These are phyloP conservation scores for Penicillium sp. DNA, from an alignment of 2,329 filamentous ascomycete genomes.

Conservation along the genomic window DNA sequence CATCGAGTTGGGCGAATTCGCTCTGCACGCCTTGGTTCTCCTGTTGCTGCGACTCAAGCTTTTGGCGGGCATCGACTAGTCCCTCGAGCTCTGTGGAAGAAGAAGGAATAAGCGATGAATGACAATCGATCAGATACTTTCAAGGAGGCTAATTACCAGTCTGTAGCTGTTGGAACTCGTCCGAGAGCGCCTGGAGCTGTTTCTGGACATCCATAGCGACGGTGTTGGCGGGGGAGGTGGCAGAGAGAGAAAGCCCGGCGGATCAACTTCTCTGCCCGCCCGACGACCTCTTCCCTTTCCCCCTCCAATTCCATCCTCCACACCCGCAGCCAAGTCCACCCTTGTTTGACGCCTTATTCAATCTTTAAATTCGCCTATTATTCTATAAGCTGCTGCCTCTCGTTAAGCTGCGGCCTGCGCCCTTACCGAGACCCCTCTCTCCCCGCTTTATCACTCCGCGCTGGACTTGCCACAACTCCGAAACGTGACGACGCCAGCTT, in stretches of 20 bases:
- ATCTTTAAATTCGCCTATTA: constrained; percentile 3
- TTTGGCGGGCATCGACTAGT: constrained; percentile 79
- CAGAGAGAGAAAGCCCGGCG: constrained; percentile 32
- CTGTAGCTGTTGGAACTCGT: constrained; percentile 86
- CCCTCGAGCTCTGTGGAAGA: constrained; percentile 73
- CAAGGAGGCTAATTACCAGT: constrained; percentile 59
- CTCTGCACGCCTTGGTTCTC: constrained; percentile 89
- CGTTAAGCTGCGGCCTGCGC: constrained; percentile 16
- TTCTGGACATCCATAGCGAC: constrained; percentile 65
- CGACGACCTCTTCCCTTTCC: constrained; percentile 23
- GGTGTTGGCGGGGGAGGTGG: constrained; percentile 27
- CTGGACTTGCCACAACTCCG: constrained; percentile 21
- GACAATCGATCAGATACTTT: background rate
- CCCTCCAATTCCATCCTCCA: constrained; percentile 21
- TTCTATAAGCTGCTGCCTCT: constrained; percentile 2
- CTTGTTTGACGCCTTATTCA: constrained; percentile 5
- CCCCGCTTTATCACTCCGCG: constrained; percentile 29
- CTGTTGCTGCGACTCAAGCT: constrained; percentile 87
- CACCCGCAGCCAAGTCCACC: constrained; percentile 9
- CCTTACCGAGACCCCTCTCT: constrained; percentile 12
- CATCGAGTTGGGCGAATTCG: constrained; percentile 80
- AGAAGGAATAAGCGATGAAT: constrained; percentile 7
- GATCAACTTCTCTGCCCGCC: constrained; percentile 27
- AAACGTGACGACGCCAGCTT: constrained; percentile 8
- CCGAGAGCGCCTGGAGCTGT: constrained; percentile 78